A percentile compares a stretch with the other conserved stretches of the same genome.
phyloP scores from a whole-genome alignment of 371 early-diverging fungal species.

The Mucor velutinosus region DNA sequence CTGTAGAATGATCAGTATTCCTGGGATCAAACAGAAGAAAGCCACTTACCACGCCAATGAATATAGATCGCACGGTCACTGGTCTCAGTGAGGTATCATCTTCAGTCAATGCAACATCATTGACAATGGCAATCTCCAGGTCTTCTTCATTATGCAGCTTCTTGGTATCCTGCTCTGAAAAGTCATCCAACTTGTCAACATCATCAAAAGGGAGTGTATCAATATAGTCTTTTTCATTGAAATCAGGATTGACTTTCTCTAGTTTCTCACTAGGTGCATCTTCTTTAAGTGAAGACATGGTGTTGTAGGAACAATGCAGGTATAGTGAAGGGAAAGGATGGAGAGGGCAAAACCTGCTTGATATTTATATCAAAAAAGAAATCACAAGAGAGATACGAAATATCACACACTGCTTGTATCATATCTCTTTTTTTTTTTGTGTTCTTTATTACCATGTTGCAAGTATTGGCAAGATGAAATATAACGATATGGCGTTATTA shows the following conservation, averaged over 20 bases:
- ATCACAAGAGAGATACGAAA: background rate
- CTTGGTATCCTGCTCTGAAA: background rate
- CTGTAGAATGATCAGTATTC: too few species aligned
- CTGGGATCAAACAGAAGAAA: background rate
- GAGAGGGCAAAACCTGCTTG: too few species aligned
- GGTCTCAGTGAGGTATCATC: slow-evolving; percentile 31
- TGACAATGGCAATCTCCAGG: slow-evolving; percentile 33
- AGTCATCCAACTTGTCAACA: background rate
- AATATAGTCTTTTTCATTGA: background rate
- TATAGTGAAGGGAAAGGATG: too few species aligned
- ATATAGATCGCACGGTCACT: slow-evolving; percentile 26
- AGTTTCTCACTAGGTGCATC: background rate
- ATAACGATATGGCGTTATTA: background rate
- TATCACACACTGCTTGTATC: background rate
- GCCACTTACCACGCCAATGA: slow-evolving; percentile 35
- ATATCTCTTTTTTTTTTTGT: background rate
- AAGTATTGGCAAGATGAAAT: too few species aligned
- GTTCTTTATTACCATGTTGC: too few species aligned
- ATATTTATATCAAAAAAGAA: too few species aligned
- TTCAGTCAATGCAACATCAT: slow-evolving; percentile 36
- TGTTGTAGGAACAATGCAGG: too few species aligned
- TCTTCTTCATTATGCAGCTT: slow-evolving; percentile 8
- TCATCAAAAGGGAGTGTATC: background rate
- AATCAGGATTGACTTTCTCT: background rate
- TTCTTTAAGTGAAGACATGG: too few species aligned